Evolutionary conservation across 2,329 filamentous ascomycete genomes (phyloP).

Genomic region (Paecilomyces variotii): DNA sequence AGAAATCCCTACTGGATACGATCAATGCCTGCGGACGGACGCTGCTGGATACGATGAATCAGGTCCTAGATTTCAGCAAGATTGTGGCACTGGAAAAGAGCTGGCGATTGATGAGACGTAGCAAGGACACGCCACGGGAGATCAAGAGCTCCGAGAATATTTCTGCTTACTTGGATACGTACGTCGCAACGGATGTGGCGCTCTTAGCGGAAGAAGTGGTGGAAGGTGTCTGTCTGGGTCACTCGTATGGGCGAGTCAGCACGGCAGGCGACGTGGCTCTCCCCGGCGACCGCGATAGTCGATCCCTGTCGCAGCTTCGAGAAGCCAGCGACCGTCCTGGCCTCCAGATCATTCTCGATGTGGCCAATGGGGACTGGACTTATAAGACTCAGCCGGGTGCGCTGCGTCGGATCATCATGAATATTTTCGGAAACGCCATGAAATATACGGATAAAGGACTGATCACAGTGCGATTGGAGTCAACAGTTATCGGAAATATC

Average conservation of each 20-base stretch:
- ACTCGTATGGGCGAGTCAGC: constrained; percentile 28
- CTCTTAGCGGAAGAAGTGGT: constrained; percentile 46
- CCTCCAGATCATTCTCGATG: constrained; percentile 45
- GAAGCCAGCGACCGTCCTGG: constrained; percentile 10
- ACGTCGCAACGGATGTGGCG: constrained; percentile 35
- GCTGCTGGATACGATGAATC: constrained; percentile 37
- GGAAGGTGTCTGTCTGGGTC: constrained; percentile 47
- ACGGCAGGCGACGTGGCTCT: not conserved
- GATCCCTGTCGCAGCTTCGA: not conserved
- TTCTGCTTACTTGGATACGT: constrained; percentile 25
- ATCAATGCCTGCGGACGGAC: constrained; percentile 36
- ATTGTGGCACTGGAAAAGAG: constrained; percentile 36
- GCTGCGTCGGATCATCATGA: constrained; percentile 52
- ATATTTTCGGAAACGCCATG: constrained; percentile 54
- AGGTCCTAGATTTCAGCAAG: constrained; percentile 45
- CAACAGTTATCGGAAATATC: not conserved
- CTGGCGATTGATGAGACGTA: constrained; percentile 25
- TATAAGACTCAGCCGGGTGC: constrained; percentile 50
- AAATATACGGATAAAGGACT: constrained; percentile 52
- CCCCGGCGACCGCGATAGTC: constrained; percentile 1
- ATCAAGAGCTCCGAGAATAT: constrained; percentile 22
- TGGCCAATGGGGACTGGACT: constrained; percentile 44
- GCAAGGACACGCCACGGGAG: constrained; percentile 18
- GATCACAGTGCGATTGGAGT: constrained; percentile 38
- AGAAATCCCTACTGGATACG: constrained; percentile 31